Conservation (phyloP, 2,329 filamentous ascomycete species). For the Mollisia scopiformis region DNA sequence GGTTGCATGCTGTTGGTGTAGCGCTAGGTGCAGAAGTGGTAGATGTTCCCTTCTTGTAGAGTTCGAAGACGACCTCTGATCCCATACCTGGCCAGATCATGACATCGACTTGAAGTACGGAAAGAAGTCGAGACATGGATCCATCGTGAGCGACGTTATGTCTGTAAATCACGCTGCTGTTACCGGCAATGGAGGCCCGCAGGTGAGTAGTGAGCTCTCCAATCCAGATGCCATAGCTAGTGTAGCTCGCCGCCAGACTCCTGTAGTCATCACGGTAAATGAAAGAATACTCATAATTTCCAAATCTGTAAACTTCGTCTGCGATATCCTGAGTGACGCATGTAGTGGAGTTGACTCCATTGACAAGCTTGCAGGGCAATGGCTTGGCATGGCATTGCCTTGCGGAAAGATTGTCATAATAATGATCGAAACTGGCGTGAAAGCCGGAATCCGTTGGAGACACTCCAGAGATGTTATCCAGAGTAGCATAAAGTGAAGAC, state of each 20-base stretch:
- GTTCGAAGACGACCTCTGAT: slow-evolving; percentile 75
- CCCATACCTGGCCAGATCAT: slow-evolving; percentile 92
- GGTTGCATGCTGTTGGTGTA: slow-evolving; percentile 30
- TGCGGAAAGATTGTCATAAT: slow-evolving; percentile 82
- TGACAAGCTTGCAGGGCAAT: slow-evolving; percentile 65
- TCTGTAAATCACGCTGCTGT: slow-evolving; percentile 56
- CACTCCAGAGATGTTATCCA: slow-evolving; percentile 74
- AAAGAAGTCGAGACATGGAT: slow-evolving; percentile 66
- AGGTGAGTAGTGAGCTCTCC: slow-evolving; percentile 72
- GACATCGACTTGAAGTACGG: slow-evolving; percentile 69
- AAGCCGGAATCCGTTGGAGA: slow-evolving; percentile 58
- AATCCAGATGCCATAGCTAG: slow-evolving; percentile 72
- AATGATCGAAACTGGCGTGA: slow-evolving; percentile 77
- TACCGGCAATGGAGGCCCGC: slow-evolving; percentile 51
- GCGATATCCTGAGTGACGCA: slow-evolving; percentile 68
- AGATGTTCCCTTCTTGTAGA: slow-evolving; percentile 54
- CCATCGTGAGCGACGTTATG: slow-evolving; percentile 86
- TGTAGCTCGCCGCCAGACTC: slow-evolving; percentile 63
- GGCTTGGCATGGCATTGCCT: slow-evolving; percentile 76
- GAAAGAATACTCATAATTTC: slow-evolving; percentile 80
- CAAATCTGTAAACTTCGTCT: slow-evolving; percentile 73
- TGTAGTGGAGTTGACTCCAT: slow-evolving; percentile 46
- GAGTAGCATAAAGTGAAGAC: slow-evolving; percentile 53
- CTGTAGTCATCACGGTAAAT: slow-evolving; percentile 70
- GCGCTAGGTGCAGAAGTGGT: slow-evolving; percentile 15